A percentile compares a stretch with the other conserved stretches of the same genome.
Evolutionary conservation across 2,329 filamentous ascomycete genomes (phyloP).

Genomic region (Nannizziopsis barbatae): DNA sequence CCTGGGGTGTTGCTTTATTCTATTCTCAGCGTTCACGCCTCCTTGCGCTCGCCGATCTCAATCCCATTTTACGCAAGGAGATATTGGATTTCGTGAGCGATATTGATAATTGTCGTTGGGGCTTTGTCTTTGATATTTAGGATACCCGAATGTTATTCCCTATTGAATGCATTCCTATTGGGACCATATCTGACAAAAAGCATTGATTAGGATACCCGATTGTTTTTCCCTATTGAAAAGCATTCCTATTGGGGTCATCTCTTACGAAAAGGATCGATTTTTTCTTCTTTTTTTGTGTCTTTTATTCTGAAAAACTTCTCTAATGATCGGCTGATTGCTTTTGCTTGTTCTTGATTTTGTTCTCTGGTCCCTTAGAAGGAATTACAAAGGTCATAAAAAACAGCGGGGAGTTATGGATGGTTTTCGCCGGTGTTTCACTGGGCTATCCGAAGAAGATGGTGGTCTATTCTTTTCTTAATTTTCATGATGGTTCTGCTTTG

Average conservation of each 20-base stretch:
- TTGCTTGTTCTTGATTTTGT: not conserved
- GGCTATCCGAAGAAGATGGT: not conserved
- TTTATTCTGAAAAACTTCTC: too few relatives aligned
- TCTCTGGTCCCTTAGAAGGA: not conserved
- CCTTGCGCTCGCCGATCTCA: conserved; percentile 31
- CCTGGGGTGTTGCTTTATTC: conserved; percentile 21
- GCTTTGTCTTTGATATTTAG: conserved; percentile 6
- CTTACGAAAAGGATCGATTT: too few relatives aligned
- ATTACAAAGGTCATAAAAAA: conserved; percentile 4
- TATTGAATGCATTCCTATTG: too few relatives aligned
- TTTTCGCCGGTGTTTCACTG: not conserved
- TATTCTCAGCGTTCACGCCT: conserved; percentile 31
- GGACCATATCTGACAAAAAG: too few relatives aligned
- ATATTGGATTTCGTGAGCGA: conserved; percentile 35
- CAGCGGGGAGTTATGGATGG: conserved; percentile 7
- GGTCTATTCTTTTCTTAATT: conserved; percentile 3
- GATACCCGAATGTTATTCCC: too few relatives aligned
- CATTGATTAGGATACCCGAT: too few relatives aligned
- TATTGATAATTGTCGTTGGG: conserved; percentile 19
- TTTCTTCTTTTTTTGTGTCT: too few relatives aligned
- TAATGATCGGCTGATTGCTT: not conserved
- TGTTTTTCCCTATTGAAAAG: too few relatives aligned
- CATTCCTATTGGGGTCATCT: too few relatives aligned
- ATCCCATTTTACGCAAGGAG: conserved; percentile 33
- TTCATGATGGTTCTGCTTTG: not conserved